Conservation (phyloP, 306 rosid species). For the Canavalia gladiata region DNA sequence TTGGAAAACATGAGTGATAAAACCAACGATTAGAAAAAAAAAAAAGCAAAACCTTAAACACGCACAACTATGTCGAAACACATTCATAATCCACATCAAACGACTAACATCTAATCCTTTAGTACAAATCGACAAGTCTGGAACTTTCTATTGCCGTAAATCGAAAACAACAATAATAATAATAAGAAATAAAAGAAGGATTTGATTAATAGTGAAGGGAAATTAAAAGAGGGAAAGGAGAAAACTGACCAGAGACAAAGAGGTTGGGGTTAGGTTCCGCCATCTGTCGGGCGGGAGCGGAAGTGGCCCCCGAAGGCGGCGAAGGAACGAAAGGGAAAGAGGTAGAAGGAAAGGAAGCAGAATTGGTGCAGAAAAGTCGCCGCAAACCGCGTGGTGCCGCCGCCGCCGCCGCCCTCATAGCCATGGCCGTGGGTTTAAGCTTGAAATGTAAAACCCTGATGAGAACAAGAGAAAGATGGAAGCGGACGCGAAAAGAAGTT, state of each 20-base stretch:
- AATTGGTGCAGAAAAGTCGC: slow-evolving; percentile 63
- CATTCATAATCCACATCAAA: background rate
- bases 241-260: slow-evolving; percentile 80
- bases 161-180: background rate
- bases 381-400: slow-evolving; percentile 68
- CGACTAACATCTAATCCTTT: background rate
- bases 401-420: slow-evolving; percentile 72
- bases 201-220: background rate
- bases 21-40: background rate
- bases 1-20: background rate
- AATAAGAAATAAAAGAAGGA: background rate
- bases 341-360: slow-evolving; percentile 5
- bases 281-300: slow-evolving; percentile 59
- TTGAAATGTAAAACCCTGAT: slow-evolving; percentile 47
- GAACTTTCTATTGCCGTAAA: background rate
- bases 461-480: background rate
- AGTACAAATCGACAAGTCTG: background rate
- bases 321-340: slow-evolving; percentile 62
- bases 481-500: background rate
- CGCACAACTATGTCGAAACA: background rate
- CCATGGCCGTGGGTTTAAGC: slow-evolving; percentile 58
- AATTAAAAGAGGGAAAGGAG: background rate
- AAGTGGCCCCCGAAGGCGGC: slow-evolving; percentile 46
- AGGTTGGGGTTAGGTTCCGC: slow-evolving; percentile 88
- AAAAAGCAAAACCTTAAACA: background rate